phyloP scores from a whole-genome alignment of 2,329 filamentous ascomycete species.

The Cordyceps militaris region DNA sequence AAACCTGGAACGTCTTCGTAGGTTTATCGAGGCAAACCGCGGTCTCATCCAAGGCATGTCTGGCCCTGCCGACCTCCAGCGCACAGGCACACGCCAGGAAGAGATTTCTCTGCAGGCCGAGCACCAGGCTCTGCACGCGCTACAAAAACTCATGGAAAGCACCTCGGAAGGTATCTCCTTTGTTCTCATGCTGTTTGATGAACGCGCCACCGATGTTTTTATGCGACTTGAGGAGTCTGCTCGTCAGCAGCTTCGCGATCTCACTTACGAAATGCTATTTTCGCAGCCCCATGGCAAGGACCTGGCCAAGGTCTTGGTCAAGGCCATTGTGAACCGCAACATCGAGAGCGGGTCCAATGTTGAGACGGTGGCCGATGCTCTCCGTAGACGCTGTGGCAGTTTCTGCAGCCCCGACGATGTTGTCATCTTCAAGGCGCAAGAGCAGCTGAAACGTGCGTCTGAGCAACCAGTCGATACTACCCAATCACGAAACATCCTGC shows the following conservation, averaged over 20 bases:
- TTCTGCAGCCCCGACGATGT: slow-evolving; percentile 98
- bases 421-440: slow-evolving; percentile 96
- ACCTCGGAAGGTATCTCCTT: slow-evolving; percentile 97
- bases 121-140: slow-evolving; percentile 81
- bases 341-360: slow-evolving; percentile 96
- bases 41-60: slow-evolving; percentile 88
- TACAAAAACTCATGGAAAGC: slow-evolving; percentile 78
- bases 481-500: slow-evolving; percentile 68
- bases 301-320: slow-evolving; percentile 88
- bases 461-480: slow-evolving; percentile 72
- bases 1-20: slow-evolving; percentile 68
- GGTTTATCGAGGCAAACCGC: slow-evolving; percentile 82
- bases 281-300: slow-evolving; percentile 73
- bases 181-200: slow-evolving; percentile 88
- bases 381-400: slow-evolving; percentile 84
- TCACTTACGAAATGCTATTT: slow-evolving; percentile 88
- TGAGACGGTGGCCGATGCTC: slow-evolving; percentile 91
- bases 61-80: slow-evolving; percentile 78
- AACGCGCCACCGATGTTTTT: slow-evolving; percentile 84
- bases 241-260: slow-evolving; percentile 60
- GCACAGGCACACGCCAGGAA: slow-evolving; percentile 74
- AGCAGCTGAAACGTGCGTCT: slow-evolving; percentile 81
- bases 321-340: slow-evolving; percentile 95
- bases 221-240: slow-evolving; percentile 63
- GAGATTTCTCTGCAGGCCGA: slow-evolving; percentile 90